phyloP scores from a whole-genome alignment of 2,329 filamentous ascomycete genomes.

The Leptosphaerulina australis region DNA sequence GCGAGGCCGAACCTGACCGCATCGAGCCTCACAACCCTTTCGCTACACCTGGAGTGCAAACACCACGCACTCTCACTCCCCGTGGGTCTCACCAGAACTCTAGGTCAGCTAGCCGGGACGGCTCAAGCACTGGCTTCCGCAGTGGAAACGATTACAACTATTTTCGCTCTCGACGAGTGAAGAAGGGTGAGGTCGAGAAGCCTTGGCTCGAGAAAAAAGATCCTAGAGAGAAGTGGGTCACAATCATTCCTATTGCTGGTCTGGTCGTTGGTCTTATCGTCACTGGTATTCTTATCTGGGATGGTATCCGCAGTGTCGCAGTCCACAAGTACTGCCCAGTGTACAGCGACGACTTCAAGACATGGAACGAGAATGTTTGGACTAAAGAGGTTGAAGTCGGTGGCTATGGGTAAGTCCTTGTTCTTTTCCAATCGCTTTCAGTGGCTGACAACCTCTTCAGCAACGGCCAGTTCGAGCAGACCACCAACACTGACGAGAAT shows the following conservation, averaged over 20 bases:
- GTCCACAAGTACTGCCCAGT: constrained; percentile 76
- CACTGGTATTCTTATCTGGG: constrained; percentile 74
- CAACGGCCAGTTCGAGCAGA: constrained; percentile 82
- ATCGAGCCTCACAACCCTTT: constrained; percentile 25
- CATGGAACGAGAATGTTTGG: constrained; percentile 68
- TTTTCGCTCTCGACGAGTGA: constrained; percentile 75
- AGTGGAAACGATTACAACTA: constrained; percentile 39
- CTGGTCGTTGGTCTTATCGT: constrained; percentile 71
- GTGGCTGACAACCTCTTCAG: constrained; percentile 52
- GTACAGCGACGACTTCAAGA: constrained; percentile 68
- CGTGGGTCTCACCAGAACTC: constrained; percentile 17
- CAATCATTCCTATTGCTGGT: constrained; percentile 76
- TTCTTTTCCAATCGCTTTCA: neutral
- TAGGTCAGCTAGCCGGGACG: constrained; percentile 15
- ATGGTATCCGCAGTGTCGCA: constrained; percentile 73
- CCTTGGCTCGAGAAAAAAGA: constrained; percentile 77
- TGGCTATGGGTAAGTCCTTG: constrained; percentile 71
- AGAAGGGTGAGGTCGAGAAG: constrained; percentile 74
- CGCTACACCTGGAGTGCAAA: constrained; percentile 21
- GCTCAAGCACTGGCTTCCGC: constrained; percentile 18
- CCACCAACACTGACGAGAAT: constrained; percentile 74
- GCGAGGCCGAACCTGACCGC: constrained; percentile 11
- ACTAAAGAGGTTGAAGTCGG: constrained; percentile 76
- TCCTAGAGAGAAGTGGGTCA: constrained; percentile 84
- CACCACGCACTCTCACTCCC: constrained; percentile 19